Base-by-base conservation (phyloP, 2,329 filamentous ascomycete species). In the Aspergillus sp. region DNA sequence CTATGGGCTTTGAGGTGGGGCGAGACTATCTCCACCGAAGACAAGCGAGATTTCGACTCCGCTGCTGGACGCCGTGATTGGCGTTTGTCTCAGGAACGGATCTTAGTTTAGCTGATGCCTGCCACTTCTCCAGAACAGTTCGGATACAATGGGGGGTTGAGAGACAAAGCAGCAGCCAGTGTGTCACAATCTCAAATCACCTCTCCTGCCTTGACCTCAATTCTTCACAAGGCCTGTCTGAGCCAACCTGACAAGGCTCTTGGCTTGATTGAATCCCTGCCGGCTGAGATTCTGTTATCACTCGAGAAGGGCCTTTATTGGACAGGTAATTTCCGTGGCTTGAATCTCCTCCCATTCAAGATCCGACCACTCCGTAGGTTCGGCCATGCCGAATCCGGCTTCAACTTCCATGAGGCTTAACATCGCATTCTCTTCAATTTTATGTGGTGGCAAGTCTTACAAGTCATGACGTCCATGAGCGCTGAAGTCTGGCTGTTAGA, bases 41-140 rank as follows among this genome's bases (percentile, higher is more conserved):
- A 60, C 63, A 66, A 70, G 68, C 64, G 67, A 70, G 67, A 68
- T 70, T 69, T 69, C 65, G 57, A 65, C 58, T 50, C 49, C 54
- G 50, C 51, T 49, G 30, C 23, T 54, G n/a, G 28, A 5, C 11
- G 22, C 31, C n/a, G n/a, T 64, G 57, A 68, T 70, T 69, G 68
- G 67, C 23, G 4, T 28, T n/a, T 48, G 38, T 43, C 51, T 68
- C 66, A 68, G 67, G 66, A 66, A 69, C 65, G 54, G 57, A 48
- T 60, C 55, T 52, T 64, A 51, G 59, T 62, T 57, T 46, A 50
- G 58, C 51, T 63, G 66, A 61, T 64, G 66, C 63, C 64, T 68
- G 58, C 41, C 52, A 11, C 54, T 61, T 60, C 56, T 62, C 64
- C 64, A 59, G 62, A 59, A 61, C 50, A 54, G 46, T 57, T 56